Evolutionary conservation across 2,329 filamentous ascomycete genomes (phyloP), one percentile per base, ranked within the genome.

Genomic region (Botryosphaeria dothidea): DNA sequence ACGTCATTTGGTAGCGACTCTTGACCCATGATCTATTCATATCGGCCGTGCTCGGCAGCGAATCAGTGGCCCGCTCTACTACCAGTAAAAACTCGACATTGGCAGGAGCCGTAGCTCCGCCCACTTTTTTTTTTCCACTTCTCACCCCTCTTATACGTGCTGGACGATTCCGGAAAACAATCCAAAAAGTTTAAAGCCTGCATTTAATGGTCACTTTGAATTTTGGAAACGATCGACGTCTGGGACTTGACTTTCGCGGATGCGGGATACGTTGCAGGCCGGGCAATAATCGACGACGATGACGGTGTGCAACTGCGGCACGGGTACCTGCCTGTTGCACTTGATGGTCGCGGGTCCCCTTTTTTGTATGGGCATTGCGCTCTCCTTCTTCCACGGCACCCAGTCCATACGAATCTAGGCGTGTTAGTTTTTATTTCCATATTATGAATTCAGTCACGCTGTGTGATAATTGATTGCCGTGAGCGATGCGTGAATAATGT

Each of bases 161-260:
- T 60, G 56, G 56, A 36, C 41, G 38, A 23, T 19, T 21, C 56
- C 41, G 56, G 56, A 60, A 27, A 31, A 27, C 46, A 15, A 41
- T 8, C 13, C 31, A 58, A 60, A 60, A 46, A 45, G 27, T 60
- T 60, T 60, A 31, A 60, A 60, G 27, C 27, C 56, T 60, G 56
- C 56, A 60, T 45, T 34, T 60, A 60, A 60, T 60, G 25, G 56
- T 46, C 38, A 34, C 11, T 48, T 48, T 58, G 21, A 31, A 29
- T 60, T 60, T 52, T 60, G 56, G 56, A 60, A 60, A 60, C 43
- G 56, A 60, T 23, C 21, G 27, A 46, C 56, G 56, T 60, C 56
- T 41, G 52, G 52, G 52, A 15, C 15, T 41, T 27, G 21, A 29
- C 21, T 23, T 43, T 29, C 23, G 52, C 52, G 36, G 36, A 58